These are phyloP conservation scores for Vitis cinerea DNA, from an alignment of 164 flowering plant genomes.

Conservation along the genomic window DNA sequence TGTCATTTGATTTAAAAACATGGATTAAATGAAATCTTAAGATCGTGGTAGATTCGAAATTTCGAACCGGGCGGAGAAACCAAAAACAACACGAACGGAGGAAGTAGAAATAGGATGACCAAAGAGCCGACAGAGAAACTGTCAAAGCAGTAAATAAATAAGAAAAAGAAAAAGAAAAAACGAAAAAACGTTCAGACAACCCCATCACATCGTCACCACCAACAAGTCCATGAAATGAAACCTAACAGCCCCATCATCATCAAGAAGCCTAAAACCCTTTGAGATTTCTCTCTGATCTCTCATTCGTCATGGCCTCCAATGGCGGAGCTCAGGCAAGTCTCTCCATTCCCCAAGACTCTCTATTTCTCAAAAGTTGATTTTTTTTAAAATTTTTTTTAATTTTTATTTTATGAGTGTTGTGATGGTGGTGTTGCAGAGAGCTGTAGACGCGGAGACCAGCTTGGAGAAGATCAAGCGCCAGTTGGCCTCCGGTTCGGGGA, in stretches of 20 bases:
- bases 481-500: conserved; percentile 82
- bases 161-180: neutral
- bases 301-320: conserved; percentile 48
- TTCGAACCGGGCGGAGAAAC: too few species aligned
- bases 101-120: too few species aligned
- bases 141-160: neutral
- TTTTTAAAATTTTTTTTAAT: neutral
- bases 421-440: conserved; percentile 33
- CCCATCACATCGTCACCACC: neutral
- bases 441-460: conserved; percentile 61
- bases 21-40: too few species aligned
- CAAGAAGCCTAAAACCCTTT: too few species aligned
- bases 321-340: conserved; percentile 42
- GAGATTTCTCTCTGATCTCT: neutral
- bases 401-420: conserved; percentile 3
- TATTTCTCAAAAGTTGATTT: neutral
- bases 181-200: neutral
- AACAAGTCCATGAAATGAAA: neutral
- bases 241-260: neutral
- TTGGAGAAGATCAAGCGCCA: conserved; percentile 97
- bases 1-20: too few species aligned
- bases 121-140: too few species aligned
- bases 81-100: too few species aligned
- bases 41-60: too few species aligned
- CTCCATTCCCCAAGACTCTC: neutral